Conservation (phyloP, 2,329 filamentous ascomycete genomes). For the Fragosphaeria purpurea region DNA sequence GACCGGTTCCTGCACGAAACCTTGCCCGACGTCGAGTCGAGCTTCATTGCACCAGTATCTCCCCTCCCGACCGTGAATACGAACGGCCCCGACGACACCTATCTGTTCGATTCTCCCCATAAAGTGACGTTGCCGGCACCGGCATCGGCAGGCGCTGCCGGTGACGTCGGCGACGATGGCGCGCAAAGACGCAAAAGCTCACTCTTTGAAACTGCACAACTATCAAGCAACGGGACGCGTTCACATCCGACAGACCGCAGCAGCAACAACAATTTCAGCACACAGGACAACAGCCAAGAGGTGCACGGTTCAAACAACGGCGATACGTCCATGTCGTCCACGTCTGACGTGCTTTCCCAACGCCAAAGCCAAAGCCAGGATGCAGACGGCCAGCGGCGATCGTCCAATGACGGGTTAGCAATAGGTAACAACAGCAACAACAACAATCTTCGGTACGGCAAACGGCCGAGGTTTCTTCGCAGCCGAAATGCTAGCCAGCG, state of each 20-base stretch:
- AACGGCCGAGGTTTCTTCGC: conserved; percentile 46
- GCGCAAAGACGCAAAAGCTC: too few relatives aligned
- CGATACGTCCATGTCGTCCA: too few relatives aligned
- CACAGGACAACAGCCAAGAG: too few relatives aligned
- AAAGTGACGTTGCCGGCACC: conserved; percentile 14
- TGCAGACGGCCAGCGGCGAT: conserved; percentile 17
- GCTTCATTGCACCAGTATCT: conserved; percentile 49
- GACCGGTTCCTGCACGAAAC: conserved; percentile 48
- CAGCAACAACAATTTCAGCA: too few relatives aligned
- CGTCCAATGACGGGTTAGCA: conserved; percentile 14
- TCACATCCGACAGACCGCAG: too few relatives aligned
- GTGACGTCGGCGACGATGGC: too few relatives aligned
- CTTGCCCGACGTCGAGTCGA: conserved; percentile 55
- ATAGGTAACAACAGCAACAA: conserved; percentile 16
- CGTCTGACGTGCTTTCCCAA: background rate
- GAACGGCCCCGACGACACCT: conserved; percentile 48
- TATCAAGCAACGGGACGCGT: too few relatives aligned
- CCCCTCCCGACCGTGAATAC: conserved; percentile 40
- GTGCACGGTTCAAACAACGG: too few relatives aligned
- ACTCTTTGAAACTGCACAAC: too few relatives aligned
- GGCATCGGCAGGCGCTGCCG: background rate
- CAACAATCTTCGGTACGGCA: conserved; percentile 35
- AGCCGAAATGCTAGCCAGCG: conserved; percentile 48
- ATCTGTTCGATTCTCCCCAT: conserved; percentile 41
- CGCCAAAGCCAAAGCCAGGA: conserved; percentile 17